Percentiles rank a stretch among this genome's conserved stretches.
Evolutionary conservation across 768 basidiomycete species (phyloP).

Genomic region (Podaxis mareebaensis): DNA sequence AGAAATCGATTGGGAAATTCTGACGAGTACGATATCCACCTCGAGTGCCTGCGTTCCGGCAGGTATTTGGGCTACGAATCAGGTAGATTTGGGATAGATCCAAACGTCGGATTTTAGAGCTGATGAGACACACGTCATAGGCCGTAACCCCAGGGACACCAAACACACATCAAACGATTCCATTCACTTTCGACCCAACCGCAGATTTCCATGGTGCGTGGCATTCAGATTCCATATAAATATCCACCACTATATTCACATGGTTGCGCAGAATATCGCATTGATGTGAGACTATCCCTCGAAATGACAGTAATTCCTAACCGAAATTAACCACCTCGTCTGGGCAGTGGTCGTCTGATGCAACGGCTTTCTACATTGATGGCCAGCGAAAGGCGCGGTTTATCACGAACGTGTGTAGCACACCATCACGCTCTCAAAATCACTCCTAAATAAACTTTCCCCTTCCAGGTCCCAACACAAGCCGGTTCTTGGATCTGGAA

Average conservation of each 20-base stretch:
- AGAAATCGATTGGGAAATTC: constrained; percentile 36
- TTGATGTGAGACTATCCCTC: constrained; percentile 28
- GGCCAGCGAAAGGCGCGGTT: constrained; percentile 30
- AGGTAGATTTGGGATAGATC: constrained; percentile 20
- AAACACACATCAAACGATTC: constrained; percentile 24
- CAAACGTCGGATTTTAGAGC: neutral
- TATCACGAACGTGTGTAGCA: constrained; percentile 29
- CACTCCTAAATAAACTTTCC: neutral
- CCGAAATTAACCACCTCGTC: neutral
- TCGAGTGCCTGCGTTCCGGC: constrained; percentile 28
- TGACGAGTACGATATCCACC: constrained; percentile 33
- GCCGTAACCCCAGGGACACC: constrained; percentile 21
- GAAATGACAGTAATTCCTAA: neutral
- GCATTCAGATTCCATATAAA: neutral
- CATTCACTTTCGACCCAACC: constrained; percentile 34
- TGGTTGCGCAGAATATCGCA: constrained; percentile 30
- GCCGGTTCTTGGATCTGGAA: constrained; percentile 37
- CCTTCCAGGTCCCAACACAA: constrained; percentile 28
- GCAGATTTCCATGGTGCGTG: constrained; percentile 34
- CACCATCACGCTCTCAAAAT: neutral
- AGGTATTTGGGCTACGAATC: constrained; percentile 39
- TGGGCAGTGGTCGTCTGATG: constrained; percentile 29
- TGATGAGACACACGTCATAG: constrained; percentile 14
- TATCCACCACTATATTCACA: neutral
- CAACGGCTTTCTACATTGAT: constrained; percentile 36